Evolutionary conservation across 192 early-diverging fungal genomes (phyloP).

Genomic region (Mortierella claussenii): DNA sequence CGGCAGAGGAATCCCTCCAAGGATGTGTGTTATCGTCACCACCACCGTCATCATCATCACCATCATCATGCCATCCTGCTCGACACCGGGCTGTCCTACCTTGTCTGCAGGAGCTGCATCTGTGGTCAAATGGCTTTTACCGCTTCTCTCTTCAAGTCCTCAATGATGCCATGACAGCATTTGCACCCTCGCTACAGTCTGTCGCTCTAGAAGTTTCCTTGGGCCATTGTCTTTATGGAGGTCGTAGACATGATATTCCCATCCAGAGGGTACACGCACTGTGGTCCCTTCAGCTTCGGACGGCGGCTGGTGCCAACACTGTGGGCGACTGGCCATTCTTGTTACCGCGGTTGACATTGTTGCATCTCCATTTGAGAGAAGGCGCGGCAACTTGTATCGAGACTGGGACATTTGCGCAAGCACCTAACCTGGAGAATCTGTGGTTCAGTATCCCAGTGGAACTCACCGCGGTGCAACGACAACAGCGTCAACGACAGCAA

Average conservation of each 20-base stretch:
- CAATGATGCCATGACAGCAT: conserved; percentile 10
- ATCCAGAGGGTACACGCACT: background rate
- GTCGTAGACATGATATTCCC: background rate
- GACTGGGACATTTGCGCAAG: conserved; percentile 8
- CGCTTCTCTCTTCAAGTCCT: conserved; percentile 4
- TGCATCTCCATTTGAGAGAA: background rate
- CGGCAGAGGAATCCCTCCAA: background rate
- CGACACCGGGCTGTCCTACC: background rate
- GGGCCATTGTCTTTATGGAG: background rate
- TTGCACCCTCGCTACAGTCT: background rate
- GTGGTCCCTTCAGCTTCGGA: background rate
- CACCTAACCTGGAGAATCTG: conserved; percentile 13
- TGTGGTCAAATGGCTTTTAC: background rate
- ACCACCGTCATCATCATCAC: no score
- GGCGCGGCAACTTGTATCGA: background rate
- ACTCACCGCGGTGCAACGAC: no score
- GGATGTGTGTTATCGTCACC: no score
- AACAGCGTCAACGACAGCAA: no score
- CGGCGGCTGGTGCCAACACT: background rate
- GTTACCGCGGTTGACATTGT: background rate
- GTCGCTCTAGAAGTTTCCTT: no score
- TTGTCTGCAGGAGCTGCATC: background rate
- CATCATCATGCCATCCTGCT: background rate
- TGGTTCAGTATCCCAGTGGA: no score
- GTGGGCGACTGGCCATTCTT: background rate